Conservation (phyloP, 768 basidiomycete genomes). For the Termitomyces sp. region DNA sequence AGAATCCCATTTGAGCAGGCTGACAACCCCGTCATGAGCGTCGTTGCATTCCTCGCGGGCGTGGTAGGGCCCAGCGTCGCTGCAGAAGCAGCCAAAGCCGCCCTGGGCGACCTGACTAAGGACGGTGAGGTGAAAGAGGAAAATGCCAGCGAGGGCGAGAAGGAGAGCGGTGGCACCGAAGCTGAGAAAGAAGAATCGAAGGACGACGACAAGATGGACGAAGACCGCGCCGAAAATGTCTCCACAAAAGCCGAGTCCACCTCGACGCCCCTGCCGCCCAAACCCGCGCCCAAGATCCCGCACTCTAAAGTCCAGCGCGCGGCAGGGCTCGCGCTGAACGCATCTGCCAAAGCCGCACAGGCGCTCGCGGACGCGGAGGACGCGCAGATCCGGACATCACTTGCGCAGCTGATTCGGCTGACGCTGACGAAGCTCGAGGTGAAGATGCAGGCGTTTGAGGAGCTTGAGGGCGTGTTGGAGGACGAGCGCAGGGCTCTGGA, state of each 20-base stretch:
- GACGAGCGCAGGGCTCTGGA: constrained; percentile 86
- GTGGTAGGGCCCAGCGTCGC: constrained; percentile 89
- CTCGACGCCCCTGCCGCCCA: constrained; percentile 30
- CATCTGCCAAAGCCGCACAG: constrained; percentile 82
- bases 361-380: constrained; percentile 82
- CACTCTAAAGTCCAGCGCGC: constrained; percentile 78
- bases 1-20: constrained; percentile 89
- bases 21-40: constrained; percentile 98
- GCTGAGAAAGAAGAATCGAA: constrained; percentile 20
- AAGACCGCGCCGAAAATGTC: constrained; percentile 27
- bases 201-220: constrained; percentile 43
- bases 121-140: constrained; percentile 28
- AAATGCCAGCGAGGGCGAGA: constrained; percentile 20
- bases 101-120: constrained; percentile 71
- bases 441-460: constrained; percentile 93
- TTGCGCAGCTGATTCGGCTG: constrained; percentile 82
- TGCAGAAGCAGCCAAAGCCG: constrained; percentile 89
- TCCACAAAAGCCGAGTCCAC: constrained; percentile 18
- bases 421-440: constrained; percentile 86
- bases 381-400: constrained; percentile 66
- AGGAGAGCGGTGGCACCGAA: constrained; percentile 8
- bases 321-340: constrained; percentile 81
- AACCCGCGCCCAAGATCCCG: constrained; percentile 41
- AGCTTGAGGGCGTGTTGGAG: constrained; percentile 87
- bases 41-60: constrained; percentile 93